These are phyloP conservation scores for Syzygium aqueum DNA, from an alignment of 345 rosid species.

Conservation along the genomic window DNA sequence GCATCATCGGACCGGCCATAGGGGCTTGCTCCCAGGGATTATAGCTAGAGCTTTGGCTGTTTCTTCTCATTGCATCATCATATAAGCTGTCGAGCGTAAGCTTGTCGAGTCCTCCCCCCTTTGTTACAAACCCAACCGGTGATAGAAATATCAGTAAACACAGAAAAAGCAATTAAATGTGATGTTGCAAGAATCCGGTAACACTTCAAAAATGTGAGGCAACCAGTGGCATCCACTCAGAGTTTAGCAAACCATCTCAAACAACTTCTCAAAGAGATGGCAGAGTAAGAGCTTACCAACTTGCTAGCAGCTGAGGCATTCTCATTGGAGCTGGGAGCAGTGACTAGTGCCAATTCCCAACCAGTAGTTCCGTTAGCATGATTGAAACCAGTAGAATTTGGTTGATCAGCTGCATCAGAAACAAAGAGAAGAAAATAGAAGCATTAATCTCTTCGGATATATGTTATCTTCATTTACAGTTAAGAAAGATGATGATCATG, in stretches of 20 bases:
- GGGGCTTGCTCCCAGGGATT: constrained; percentile 74
- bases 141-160: neutral
- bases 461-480: neutral
- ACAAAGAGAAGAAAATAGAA: neutral
- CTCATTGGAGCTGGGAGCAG: constrained; percentile 85
- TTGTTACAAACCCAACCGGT: neutral
- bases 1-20: constrained; percentile 45
- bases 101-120: constrained; percentile 96
- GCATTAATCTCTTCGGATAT: neutral
- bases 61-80: constrained; percentile 88
- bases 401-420: constrained; percentile 54
- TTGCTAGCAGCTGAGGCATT: constrained; percentile 58
- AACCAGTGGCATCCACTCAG: neutral
- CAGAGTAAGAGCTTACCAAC: constrained; percentile 36
- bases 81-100: constrained; percentile 90
- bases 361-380: constrained; percentile 51
- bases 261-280: neutral
- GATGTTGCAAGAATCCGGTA: neutral
- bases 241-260: neutral
- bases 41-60: constrained; percentile 62
- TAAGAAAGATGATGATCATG: neutral
- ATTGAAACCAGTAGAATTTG: constrained; percentile 24
- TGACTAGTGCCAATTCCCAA: constrained; percentile 94
- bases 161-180: neutral
- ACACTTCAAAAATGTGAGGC: neutral